Conservation (phyloP, 306 rosid species). For the Vigna unguiculata region DNA sequence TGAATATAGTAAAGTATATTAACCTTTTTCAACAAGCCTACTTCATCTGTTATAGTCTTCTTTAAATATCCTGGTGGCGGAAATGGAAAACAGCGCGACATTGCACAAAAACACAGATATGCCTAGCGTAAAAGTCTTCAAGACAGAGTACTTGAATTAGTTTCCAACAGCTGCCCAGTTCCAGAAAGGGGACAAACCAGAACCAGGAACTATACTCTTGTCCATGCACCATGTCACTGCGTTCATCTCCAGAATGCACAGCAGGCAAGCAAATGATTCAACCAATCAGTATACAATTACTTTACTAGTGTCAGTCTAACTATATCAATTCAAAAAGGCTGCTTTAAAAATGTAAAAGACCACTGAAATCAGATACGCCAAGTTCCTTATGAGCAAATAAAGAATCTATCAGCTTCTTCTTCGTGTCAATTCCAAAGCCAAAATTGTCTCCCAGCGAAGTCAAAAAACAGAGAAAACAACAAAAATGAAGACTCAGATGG, state of each 20-base stretch:
- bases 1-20: constrained; percentile 40
- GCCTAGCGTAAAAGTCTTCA: constrained; percentile 54
- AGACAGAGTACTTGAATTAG: constrained; percentile 56
- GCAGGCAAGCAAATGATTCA: neutral
- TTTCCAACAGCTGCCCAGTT: constrained; percentile 58
- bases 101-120: constrained; percentile 69
- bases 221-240: constrained; percentile 97
- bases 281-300: neutral
- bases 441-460: neutral
- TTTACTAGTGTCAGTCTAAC: neutral
- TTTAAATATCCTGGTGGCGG: constrained; percentile 97
- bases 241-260: constrained; percentile 66
- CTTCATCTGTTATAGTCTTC: constrained; percentile 61
- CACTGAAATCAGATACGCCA: constrained; percentile 44
- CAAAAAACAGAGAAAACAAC: constrained; percentile 26
- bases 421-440: neutral
- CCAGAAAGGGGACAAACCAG: constrained; percentile 73
- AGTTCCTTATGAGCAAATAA: constrained; percentile 49
- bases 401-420: constrained; percentile 53
- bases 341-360: constrained; percentile 37
- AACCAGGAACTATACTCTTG: constrained; percentile 81
- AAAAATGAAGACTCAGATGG: neutral
- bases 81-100: constrained; percentile 99
- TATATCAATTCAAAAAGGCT: constrained; percentile 52
- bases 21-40: constrained; percentile 76